These are phyloP conservation scores for Arthrobotrys iridis DNA, from an alignment of 2,329 filamentous ascomycete species.

Conservation along the genomic window DNA sequence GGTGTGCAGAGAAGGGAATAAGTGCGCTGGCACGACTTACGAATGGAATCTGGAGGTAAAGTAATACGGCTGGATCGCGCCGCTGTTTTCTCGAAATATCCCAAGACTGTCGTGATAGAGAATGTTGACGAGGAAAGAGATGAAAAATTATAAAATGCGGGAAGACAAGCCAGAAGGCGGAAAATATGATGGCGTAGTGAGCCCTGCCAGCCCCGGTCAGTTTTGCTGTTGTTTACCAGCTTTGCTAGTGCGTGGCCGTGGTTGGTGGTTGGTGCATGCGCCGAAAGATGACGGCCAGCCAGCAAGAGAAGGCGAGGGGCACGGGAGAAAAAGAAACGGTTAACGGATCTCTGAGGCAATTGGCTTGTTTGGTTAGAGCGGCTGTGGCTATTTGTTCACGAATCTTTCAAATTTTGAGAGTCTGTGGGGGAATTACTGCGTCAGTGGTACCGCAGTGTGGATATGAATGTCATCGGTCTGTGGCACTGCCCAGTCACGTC, in stretches of 20 bases:
- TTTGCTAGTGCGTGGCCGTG: constrained; percentile 41
- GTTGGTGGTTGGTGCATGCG: constrained; percentile 54
- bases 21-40: constrained; percentile 46
- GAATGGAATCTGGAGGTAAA: constrained; percentile 13
- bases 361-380: constrained; percentile 25
- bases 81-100: constrained; percentile 14
- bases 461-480: not conserved
- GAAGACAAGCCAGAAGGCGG: constrained; percentile 47
- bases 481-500: not conserved
- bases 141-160: constrained; percentile 53
- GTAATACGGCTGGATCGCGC: constrained; percentile 24
- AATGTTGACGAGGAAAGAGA: constrained; percentile 47
- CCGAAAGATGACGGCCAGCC: constrained; percentile 52
- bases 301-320: constrained; percentile 30
- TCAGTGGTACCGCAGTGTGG: not conserved
- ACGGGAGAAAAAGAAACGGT: constrained; percentile 43
- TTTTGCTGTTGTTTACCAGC: constrained; percentile 36
- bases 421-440: not conserved
- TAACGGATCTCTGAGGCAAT: constrained; percentile 47
- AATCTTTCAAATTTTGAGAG: constrained; percentile 25
- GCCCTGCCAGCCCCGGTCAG: constrained; percentile 14
- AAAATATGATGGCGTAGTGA: constrained; percentile 55
- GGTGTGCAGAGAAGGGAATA: constrained; percentile 13
- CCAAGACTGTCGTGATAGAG: constrained; percentile 23
- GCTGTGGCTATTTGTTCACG: constrained; percentile 49